Conservation (phyloP, 208 protist genomes). For the Endotrypanum monterogeii region DNA sequence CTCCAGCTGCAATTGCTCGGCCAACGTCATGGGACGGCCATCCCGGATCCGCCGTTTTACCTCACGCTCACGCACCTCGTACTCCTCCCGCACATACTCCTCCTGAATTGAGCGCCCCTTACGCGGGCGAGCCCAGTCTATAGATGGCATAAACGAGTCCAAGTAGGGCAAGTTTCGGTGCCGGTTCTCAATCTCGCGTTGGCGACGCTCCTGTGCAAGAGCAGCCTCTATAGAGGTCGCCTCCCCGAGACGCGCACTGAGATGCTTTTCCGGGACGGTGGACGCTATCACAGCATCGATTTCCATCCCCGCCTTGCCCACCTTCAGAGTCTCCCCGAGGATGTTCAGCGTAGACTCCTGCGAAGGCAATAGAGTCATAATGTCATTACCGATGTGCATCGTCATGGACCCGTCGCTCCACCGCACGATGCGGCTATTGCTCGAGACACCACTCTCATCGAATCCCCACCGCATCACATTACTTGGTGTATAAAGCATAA, state of each 20-base stretch:
- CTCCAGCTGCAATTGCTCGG: constrained; percentile 83
- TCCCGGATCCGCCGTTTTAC: constrained; percentile 71
- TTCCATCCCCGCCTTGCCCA: constrained; percentile 49
- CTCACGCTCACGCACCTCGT: constrained; percentile 65
- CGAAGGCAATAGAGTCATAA: constrained; percentile 52
- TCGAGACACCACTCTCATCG: constrained; percentile 22
- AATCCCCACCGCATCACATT: constrained; percentile 82
- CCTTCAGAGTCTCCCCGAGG: constrained; percentile 41
- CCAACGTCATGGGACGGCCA: constrained; percentile 77
- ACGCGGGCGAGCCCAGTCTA: constrained; percentile 71
- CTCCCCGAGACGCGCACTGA: constrained; percentile 58
- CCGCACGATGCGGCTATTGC: constrained; percentile 79
- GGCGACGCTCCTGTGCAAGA: constrained; percentile 59
- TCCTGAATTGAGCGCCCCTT: constrained; percentile 52
- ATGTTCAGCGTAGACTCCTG: constrained; percentile 60
- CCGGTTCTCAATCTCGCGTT: constrained; percentile 39
- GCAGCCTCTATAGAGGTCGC: constrained; percentile 76
- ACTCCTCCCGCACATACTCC: constrained; percentile 81
- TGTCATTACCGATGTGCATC: constrained; percentile 80
- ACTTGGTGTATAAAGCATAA: constrained; percentile 77
- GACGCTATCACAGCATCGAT: constrained; percentile 60
- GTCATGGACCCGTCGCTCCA: constrained; percentile 86
- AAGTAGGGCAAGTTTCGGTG: constrained; percentile 57
- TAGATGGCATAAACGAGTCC: constrained; percentile 45
- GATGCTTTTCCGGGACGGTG: constrained; percentile 51